Conservation (phyloP, 2,329 filamentous ascomycete species). For the Fusarium drepaniforme region DNA sequence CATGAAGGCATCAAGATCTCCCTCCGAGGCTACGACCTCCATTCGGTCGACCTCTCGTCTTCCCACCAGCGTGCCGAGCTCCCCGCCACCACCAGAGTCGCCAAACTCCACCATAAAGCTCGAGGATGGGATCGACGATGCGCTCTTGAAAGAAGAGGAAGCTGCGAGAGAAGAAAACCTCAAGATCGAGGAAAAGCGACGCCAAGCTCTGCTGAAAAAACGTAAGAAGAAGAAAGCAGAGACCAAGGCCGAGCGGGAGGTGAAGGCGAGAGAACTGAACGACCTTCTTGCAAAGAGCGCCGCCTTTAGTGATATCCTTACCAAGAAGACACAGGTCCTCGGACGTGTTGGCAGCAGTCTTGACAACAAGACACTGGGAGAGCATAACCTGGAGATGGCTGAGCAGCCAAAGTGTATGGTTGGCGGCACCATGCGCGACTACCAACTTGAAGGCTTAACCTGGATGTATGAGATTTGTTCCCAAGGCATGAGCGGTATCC, state of each 20-base stretch:
- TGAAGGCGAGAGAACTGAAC: constrained; percentile 70
- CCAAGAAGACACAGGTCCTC: constrained; percentile 72
- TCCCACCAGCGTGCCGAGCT: constrained; percentile 53
- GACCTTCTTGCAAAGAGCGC: constrained; percentile 70
- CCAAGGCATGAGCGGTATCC: constrained; percentile 90
- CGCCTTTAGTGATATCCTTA: constrained; percentile 72
- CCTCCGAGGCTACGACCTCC: constrained; percentile 48
- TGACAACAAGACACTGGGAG: constrained; percentile 70
- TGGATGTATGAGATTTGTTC: constrained; percentile 89
- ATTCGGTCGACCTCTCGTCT: constrained; percentile 45
- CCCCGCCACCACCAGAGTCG: constrained; percentile 48
- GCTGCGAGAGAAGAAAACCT: constrained; percentile 53
- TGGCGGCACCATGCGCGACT: constrained; percentile 91
- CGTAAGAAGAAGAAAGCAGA: constrained; percentile 62
- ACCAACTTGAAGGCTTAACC: constrained; percentile 93
- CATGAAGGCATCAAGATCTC: constrained; percentile 49
- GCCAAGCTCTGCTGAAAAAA: constrained; percentile 54
- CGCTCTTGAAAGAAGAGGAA: constrained; percentile 52
- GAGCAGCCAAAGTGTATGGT: constrained; percentile 87
- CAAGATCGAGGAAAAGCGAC: constrained; percentile 62
- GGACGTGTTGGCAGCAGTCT: constrained; percentile 72
- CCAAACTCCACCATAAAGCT: constrained; percentile 26
- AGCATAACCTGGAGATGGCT: constrained; percentile 81
- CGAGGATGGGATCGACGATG: constrained; percentile 42
- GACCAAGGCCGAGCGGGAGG: constrained; percentile 66